Evolutionary conservation across 805 yeast genomes (phyloP), one percentile per base, ranked within the genome.

Genomic region (Zygoascus flipseniorum): DNA sequence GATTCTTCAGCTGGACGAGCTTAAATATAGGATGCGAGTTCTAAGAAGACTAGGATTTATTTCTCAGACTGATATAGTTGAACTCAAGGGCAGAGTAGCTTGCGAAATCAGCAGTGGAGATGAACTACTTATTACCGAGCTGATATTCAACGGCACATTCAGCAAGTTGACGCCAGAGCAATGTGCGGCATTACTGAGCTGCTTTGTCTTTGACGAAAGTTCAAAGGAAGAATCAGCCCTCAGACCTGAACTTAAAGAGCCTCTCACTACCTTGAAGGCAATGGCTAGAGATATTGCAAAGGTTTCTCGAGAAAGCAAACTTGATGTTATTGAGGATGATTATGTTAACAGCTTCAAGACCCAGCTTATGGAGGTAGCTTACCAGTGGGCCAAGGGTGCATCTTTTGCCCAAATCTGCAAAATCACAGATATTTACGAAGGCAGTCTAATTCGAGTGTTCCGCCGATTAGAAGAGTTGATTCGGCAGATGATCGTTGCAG

Each of bases 361-460:
- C 18, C 96, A 93, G 66, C 76, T 93, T 56, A 92, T 93, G 98
- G 98, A 90, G 67, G 97, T 93, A 50, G 97, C 93, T 1, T 89
- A 74, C 69, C 86, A 92, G 48, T 93, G 99, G 99, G 89, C 97
- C 69, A 84, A 85, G 66, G 98, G 98, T 18, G 97, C 96, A 6
- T 75, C 93, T 0, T 93, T 93, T 69, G 92, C 97, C 0, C 97
- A 92, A 67, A 92, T 93, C 58, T 92, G 98, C 73, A 92, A 92
- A 69, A 89, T 93, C 97, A 93, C 99, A 0, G 99, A 93, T 66
- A 98, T 93, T 45, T 93, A 92, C 62, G 99, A 93, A 73, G 99
- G 99, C 43, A 85, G 95, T 20, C 77, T 93, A 65, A 92, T 93
- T 59, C 82, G 99, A 67, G 86, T 88, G 82, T 93, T 93, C 74